Evolutionary conservation across 176 grass and related monocot species (phyloP).

Genomic region (Dendrocalamus sinicus): DNA sequence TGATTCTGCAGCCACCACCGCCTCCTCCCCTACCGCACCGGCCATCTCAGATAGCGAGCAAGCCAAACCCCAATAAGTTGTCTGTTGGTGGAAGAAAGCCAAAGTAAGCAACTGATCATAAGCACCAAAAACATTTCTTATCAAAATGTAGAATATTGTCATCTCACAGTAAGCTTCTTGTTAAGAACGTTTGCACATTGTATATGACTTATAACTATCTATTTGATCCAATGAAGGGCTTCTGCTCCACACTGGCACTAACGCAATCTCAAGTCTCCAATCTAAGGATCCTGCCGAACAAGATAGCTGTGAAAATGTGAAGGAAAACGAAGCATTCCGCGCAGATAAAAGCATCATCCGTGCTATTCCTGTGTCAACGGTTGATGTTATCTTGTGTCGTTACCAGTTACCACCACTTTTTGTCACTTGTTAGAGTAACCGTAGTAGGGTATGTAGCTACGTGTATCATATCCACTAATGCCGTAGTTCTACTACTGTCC

Average conservation of each 20-base stretch:
- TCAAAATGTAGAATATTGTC: not conserved
- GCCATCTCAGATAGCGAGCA: slow-evolving; percentile 40
- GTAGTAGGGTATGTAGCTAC: slow-evolving; percentile 40
- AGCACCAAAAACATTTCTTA: not conserved
- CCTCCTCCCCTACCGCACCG: slow-evolving; percentile 32
- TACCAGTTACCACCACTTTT: slow-evolving; percentile 28
- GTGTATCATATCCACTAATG: slow-evolving; percentile 56
- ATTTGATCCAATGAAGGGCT: slow-evolving; percentile 41
- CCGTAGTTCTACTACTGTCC: not conserved
- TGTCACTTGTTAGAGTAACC: slow-evolving; percentile 38
- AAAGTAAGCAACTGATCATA: slow-evolving; percentile 59
- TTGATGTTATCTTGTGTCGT: not conserved
- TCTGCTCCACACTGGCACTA: slow-evolving; percentile 51
- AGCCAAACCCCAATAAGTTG: slow-evolving; percentile 39
- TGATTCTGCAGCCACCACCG: slow-evolving; percentile 54
- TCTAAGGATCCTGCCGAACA: slow-evolving; percentile 22
- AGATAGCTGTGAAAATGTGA: slow-evolving; percentile 29
- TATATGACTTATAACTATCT: not conserved
- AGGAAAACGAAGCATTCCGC: not conserved
- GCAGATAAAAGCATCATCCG: slow-evolving; percentile 9
- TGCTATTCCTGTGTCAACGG: slow-evolving; percentile 10
- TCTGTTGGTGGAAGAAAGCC: slow-evolving; percentile 63
- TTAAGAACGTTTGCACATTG: not conserved
- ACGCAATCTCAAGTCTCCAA: slow-evolving; percentile 8
- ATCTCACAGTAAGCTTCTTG: not conserved